Conservation (phyloP, 257 asterid species). For the Solanum chaucha region DNA sequence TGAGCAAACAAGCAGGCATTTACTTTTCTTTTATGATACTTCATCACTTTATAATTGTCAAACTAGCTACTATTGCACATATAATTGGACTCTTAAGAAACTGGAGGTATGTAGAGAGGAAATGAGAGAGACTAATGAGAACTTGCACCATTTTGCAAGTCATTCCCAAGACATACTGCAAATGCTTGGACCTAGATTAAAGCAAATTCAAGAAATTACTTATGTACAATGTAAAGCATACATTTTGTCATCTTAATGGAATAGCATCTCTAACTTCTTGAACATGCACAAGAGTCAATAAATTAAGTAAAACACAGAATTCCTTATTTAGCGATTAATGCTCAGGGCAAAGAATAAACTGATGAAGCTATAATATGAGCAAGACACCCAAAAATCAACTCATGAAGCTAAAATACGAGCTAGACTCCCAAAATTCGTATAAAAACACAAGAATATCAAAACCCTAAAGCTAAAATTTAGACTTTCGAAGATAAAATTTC, state of each 20-base stretch:
- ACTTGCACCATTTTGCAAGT: not conserved
- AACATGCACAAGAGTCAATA: not conserved
- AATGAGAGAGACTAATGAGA: not conserved
- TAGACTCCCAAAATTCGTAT: no score
- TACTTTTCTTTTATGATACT: not conserved
- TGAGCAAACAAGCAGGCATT: not conserved
- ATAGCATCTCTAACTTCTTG: not conserved
- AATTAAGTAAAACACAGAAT: no score
- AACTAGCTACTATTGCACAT: not conserved
- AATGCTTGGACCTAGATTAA: not conserved
- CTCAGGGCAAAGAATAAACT: no score
- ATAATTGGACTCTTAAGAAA: not conserved
- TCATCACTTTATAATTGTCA: not conserved
- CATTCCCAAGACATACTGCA: not conserved
- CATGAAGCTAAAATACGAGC: no score
- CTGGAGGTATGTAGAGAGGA: not conserved
- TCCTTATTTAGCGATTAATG: no score
- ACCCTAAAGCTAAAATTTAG: no score
- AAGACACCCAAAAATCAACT: no score
- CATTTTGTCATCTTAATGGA: not conserved
- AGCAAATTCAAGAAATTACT: not conserved
- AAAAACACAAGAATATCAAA: no score
- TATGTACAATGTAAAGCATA: not conserved
- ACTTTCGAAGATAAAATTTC: no score
- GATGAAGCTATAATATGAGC: no score